A percentile compares a stretch with the other conserved stretches of the same genome.
These are phyloP conservation scores for Phtheirospermum japonicum DNA, from an alignment of 257 asterid genomes.

Conservation along the genomic window DNA sequence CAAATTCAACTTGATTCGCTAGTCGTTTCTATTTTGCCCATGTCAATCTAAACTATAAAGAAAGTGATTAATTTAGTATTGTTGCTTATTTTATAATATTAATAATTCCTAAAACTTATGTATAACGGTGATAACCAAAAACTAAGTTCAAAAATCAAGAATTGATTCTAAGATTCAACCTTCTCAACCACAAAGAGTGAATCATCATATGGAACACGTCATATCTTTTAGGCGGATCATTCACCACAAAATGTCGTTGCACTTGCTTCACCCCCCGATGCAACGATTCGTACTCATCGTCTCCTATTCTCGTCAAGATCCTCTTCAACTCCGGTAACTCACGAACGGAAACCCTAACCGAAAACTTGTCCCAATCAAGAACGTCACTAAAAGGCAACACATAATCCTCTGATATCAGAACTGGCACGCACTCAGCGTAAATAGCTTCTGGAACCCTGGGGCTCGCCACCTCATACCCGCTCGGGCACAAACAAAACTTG, in stretches of 20 bases:
- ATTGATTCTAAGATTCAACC: slow-evolving; percentile 52
- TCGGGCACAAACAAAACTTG: slow-evolving; percentile 60
- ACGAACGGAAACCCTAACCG: slow-evolving; percentile 37
- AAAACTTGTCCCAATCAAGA: slow-evolving; percentile 57
- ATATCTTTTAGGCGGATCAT: slow-evolving; percentile 53
- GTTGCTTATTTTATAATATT: too few species aligned
- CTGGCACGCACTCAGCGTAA: slow-evolving; percentile 63
- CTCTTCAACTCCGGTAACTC: slow-evolving; percentile 43
- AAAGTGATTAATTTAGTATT: too few species aligned
- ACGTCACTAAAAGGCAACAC: slow-evolving; percentile 59
- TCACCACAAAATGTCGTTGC: slow-evolving; percentile 51
- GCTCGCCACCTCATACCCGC: slow-evolving; percentile 70
- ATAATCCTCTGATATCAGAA: slow-evolving; percentile 47
- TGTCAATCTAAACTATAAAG: too few species aligned
- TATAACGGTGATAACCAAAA: too few species aligned
- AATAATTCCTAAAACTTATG: too few species aligned
- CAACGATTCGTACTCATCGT: slow-evolving; percentile 34
- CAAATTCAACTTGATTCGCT: too few species aligned
- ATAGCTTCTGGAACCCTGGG: slow-evolving; percentile 59
- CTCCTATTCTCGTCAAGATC: slow-evolving; percentile 42
- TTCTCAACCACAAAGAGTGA: slow-evolving; percentile 66
- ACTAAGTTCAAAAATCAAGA: not conserved
- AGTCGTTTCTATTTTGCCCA: too few species aligned
- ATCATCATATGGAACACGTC: slow-evolving; percentile 61
- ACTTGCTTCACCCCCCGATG: slow-evolving; percentile 39